Evolutionary conservation across 441 rosid species (phyloP), one percentile per base, ranked within the genome.

Genomic region (Capsella rubella): DNA sequence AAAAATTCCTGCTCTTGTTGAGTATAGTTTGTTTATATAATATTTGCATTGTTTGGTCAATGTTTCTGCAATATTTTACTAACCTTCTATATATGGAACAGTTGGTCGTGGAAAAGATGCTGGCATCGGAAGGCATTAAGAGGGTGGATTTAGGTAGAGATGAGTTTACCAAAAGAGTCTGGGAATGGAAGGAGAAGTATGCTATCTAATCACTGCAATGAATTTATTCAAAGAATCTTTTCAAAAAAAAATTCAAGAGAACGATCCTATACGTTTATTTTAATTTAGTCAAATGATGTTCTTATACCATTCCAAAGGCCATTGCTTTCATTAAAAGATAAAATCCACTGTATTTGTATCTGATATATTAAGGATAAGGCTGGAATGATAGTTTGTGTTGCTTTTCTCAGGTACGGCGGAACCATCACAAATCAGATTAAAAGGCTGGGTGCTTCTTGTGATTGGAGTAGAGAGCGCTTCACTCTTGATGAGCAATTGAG

Each of bases 111-210:
- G 99, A 95, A 83, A 88, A 80, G 87, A 92, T 92, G 99, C 85
- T 95, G 80, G 95, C 90, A 54, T 85, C 92, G 76, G 97, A 95
- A 87, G 98, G 99, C 75, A 84, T 87, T 72, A 89, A 88, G 83
- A 87, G 97, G 87, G 83, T 67, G 45, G 93, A 92, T 28, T 67
- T 95, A 81, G 84, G 91, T 69, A 86, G 99, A 82, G 97, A 90
- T 59, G 97, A 92, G 82, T 95, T 95, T 87, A 84, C 87, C 52
- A 86, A 86, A 84, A 87, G 90, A 82, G 97, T 92, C 75, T 95
- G 98, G 99, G 95, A 95, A 75, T 95, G 99, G 99, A 90, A 95
- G 80, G 93, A 88, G 74, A 92, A 95, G 99, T 95, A 95, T 73
- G 74, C 63, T 72, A 74, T 63, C 69, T 67, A 27, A 66, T 42